Base-by-base conservation (phyloP, 148 eudicot species). In the Fagopyrum homotropicum region DNA sequence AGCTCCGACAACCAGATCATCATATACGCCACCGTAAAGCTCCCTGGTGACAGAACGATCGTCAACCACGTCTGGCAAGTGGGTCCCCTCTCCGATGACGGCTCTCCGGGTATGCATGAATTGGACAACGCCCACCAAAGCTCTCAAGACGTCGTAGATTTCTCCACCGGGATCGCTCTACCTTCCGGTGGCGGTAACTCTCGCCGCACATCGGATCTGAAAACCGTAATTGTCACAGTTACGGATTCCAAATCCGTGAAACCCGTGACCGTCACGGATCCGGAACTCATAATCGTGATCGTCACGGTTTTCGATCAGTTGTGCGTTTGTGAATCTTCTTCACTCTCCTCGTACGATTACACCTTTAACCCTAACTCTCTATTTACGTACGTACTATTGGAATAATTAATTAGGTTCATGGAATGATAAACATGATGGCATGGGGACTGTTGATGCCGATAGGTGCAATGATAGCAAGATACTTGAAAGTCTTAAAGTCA, bases 31-130 rank as follows among this genome's bases (percentile, higher is more conserved):
- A 93, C 92, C 22, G 75, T 93, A 57, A 79, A 29, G 52, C 85
- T 90, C 51, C 94, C 98, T 14, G 12, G 35, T 3, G 3, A 35
- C 40, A 35, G 40, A 1, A 89, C 94, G 2, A 81, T n/a, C 12
- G 83, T 91, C 47, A 88, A 83, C n/a, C 98, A 93, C 71, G 91
- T 91, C 0, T 93, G 98, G 98, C 98, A 93, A 69, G 80, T 56
- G 60, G 98, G 98, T 4, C 85, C 83, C 9, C 74, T 85, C 12
- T 22, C 26, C 26, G 46, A 70, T 8, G 51, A 82, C 0, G 85
- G 80, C 8, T 15, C 0, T 2, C 88, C 86, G 6, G n/a, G 0
- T 0, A 0, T 0, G 1, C 98, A 94, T 63, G 0, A 78, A 0
- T 10, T 4, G 0, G 14, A 2, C 29, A 80, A 76, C 0, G 81